Conservation (phyloP, 805 yeast species). For the Saccharomycopsis babjevae region DNA sequence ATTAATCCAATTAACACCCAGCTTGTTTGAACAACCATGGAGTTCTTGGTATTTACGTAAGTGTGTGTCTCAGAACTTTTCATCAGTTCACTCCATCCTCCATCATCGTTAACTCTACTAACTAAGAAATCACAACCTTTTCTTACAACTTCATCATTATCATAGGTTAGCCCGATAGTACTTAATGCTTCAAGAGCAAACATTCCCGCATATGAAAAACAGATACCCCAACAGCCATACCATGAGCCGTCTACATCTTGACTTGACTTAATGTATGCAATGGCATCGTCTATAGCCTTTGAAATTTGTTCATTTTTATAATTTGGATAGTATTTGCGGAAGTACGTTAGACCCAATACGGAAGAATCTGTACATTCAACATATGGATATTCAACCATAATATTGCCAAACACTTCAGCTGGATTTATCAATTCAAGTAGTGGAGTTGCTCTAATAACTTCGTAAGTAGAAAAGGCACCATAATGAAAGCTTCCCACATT, state of each 20-base stretch:
- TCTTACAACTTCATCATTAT: constrained; percentile 48
- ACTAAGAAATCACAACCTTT: constrained; percentile 82
- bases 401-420: constrained; percentile 96
- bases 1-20: constrained; percentile 85
- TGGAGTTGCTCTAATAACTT: constrained; percentile 72
- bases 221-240: constrained; percentile 99
- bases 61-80: constrained; percentile 73
- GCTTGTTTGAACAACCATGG: constrained; percentile 80
- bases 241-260: constrained; percentile 85
- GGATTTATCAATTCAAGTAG: constrained; percentile 74
- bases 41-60: constrained; percentile 53
- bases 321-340: constrained; percentile 44
- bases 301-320: constrained; percentile 60
- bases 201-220: constrained; percentile 94
- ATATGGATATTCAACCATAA: constrained; percentile 97
- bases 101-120: constrained; percentile 68
- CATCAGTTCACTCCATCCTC: constrained; percentile 98
- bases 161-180: constrained; percentile 55
- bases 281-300: constrained; percentile 63
- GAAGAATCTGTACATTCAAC: constrained; percentile 97
- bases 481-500: constrained; percentile 68
- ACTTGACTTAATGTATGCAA: constrained; percentile 53
- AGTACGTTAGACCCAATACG: constrained; percentile 78
- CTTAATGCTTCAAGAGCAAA: constrained; percentile 90
- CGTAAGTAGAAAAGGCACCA: constrained; percentile 93